Percentiles rank a stretch among this genome's conserved stretches.
phyloP scores from a whole-genome alignment of 2,329 filamentous ascomycete genomes.

The Ophiocordyceps polyrhachis-furcata region DNA sequence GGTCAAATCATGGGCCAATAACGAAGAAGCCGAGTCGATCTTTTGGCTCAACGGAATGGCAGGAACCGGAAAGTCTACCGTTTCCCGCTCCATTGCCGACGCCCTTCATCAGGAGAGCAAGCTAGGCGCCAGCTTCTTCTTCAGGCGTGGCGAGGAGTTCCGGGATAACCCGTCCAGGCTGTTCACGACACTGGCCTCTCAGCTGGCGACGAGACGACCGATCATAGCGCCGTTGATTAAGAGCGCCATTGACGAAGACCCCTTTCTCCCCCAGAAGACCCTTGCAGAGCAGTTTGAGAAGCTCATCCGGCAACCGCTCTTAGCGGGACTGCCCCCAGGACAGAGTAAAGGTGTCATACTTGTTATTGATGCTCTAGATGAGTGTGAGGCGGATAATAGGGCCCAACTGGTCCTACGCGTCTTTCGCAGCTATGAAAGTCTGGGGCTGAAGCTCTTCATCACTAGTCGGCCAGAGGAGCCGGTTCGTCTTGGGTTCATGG shows the following conservation, averaged over 20 bases:
- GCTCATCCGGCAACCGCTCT: slow-evolving; percentile 18
- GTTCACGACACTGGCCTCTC: slow-evolving; percentile 19
- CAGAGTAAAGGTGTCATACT: slow-evolving; percentile 6
- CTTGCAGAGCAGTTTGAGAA: slow-evolving; percentile 19
- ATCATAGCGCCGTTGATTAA: slow-evolving; percentile 9
- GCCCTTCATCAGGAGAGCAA: slow-evolving; percentile 1
- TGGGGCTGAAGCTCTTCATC: slow-evolving; percentile 15
- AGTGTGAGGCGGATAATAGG: slow-evolving; percentile 11
- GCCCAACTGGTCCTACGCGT: slow-evolving; percentile 12
- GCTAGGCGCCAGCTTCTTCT: slow-evolving; percentile 24
- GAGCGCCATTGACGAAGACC: slow-evolving; percentile 12
- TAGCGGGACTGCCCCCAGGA: not conserved
- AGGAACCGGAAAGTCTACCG: slow-evolving; percentile 21
- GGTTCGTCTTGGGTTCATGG: slow-evolving; percentile 16
- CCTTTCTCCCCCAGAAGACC: slow-evolving; percentile 10
- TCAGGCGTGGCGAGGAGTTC: slow-evolving; percentile 21
- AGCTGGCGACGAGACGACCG: slow-evolving; percentile 13
- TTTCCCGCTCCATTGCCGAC: slow-evolving; percentile 13
- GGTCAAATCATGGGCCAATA: slow-evolving; percentile 9
- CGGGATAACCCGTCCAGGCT: slow-evolving; percentile 16
- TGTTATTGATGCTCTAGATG: slow-evolving; percentile 16
- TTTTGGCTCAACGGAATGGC: slow-evolving; percentile 21
- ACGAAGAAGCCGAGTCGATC: slow-evolving; percentile 7
- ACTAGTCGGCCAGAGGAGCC: slow-evolving; percentile 23
- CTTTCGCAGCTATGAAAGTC: not conserved